Conservation (phyloP, 2,329 filamentous ascomycete species). For the Ophiostoma populinum region DNA sequence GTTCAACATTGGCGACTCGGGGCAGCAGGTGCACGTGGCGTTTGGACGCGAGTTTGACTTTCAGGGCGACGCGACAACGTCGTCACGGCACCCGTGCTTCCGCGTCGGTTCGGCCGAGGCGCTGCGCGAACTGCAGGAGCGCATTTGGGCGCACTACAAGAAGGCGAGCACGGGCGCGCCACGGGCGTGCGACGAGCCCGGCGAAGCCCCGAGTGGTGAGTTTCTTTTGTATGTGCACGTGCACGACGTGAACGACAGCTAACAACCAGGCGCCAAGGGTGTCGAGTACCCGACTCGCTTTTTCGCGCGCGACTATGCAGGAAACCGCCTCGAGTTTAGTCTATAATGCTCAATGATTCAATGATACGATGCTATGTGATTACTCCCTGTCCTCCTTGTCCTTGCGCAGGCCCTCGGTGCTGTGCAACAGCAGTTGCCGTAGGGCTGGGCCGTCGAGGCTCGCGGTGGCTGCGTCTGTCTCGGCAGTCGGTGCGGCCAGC, state of each 20-base stretch:
- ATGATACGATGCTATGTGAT: too few relatives aligned
- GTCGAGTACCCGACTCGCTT: conserved; percentile 44
- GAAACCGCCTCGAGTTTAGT: conserved; percentile 36
- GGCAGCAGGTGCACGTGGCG: conserved; percentile 40
- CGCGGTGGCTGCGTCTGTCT: conserved; percentile 8
- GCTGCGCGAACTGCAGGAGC: conserved; percentile 27
- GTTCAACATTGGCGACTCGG: conserved; percentile 37
- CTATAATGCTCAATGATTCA: too few relatives aligned
- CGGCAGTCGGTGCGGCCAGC: conserved; percentile 3
- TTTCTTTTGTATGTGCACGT: background rate
- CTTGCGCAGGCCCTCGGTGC: conserved; percentile 30
- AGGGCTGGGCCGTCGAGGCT: conserved; percentile 19
- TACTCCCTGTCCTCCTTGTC: conserved; percentile 16
- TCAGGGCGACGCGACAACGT: conserved; percentile 14
- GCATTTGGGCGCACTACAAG: conserved; percentile 33
- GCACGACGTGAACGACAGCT: conserved; percentile 17
- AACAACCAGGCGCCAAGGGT: conserved; percentile 28
- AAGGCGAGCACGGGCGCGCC: conserved; percentile 32
- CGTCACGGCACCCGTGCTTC: conserved; percentile 41
- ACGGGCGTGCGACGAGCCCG: conserved; percentile 35
- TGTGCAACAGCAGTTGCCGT: conserved; percentile 26
- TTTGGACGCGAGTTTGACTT: conserved; percentile 22
- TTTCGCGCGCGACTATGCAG: conserved; percentile 41
- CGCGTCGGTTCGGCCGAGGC: conserved; percentile 28
- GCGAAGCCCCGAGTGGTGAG: conserved; percentile 20